Base-by-base conservation (phyloP, 1,284 basidiomycete genomes). In the Pyrrhoderma noxium region DNA sequence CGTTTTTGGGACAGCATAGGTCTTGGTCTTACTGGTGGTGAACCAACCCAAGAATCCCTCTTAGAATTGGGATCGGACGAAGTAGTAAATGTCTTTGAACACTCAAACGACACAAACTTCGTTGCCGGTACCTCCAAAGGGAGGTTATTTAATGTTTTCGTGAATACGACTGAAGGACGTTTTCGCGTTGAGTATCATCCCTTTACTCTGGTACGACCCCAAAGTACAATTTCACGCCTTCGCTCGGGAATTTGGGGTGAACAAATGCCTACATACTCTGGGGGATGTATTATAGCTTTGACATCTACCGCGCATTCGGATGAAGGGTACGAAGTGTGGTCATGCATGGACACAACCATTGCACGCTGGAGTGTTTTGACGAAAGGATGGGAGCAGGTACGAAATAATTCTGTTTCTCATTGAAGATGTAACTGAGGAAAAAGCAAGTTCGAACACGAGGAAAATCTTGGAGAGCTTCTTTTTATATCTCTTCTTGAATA, bases 1-100 rank as follows among this genome's bases (percentile, higher is more conserved):
- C 77, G 83, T 49, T 85, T 87, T 62, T 91, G 87, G 87, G 81
- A 87, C 52, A 85, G 82, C 58, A 82, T 90, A 47, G 81, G 81
- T 2, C 85, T 82, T 56, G 87, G 87, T 23, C 75, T 90, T 14
- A 84, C 88, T 3, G 88, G 88, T n/a, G 87, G 85, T 2, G 77
- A 85, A 46, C 77, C 79, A 54, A 89, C 76, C 58, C 71, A 74
- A 3, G 69, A 72, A 8, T 68, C 72, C 2, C 57, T 72, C 22
- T 62, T 89, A n/a, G 70, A 72, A 27, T 65, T 89, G 31, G 66
- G 67, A 25, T 64, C 72, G 18, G 75, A 75, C 3, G 85, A 89
- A 62, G 70, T 71, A 48, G 71, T 86, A 14, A 85, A 84, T 0
- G 79, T 75, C 57, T 64, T 47, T 39, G 23, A 14, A 44, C 46